Percentiles rank a stretch among this genome's conserved stretches.
phyloP scores from a whole-genome alignment of 1,284 basidiomycete species.

The Fomitopsis betulina region DNA sequence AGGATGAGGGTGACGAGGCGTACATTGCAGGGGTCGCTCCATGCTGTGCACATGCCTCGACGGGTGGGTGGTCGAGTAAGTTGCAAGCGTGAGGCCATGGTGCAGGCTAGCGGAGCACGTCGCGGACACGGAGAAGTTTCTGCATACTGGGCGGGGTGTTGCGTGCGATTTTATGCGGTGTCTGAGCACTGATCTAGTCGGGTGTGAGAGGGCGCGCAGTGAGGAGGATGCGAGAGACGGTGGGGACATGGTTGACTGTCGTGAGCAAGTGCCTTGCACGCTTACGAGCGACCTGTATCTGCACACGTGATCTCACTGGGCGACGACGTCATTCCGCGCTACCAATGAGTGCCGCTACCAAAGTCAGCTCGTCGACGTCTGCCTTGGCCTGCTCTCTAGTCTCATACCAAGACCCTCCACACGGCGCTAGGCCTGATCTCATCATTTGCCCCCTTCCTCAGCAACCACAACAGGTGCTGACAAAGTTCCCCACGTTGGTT shows the following conservation, averaged over 20 bases:
- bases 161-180: background rate
- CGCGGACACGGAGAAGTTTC: slow-evolving; percentile 19
- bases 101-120: slow-evolving; percentile 21
- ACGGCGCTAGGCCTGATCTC: too few species aligned
- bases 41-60: slow-evolving; percentile 8
- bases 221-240: slow-evolving; percentile 17
- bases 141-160: background rate
- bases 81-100: slow-evolving; percentile 32
- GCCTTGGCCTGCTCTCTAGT: background rate
- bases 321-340: too few species aligned
- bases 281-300: background rate
- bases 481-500: too few species aligned
- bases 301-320: too few species aligned
- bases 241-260: slow-evolving; percentile 1
- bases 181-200: slow-evolving; percentile 1
- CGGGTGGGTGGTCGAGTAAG: slow-evolving; percentile 29
- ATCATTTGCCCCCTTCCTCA: background rate
- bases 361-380: background rate
- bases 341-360: background rate
- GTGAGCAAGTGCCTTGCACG: background rate
- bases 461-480: too few species aligned
- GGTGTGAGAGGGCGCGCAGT: slow-evolving; percentile 9
- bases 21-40: slow-evolving; percentile 21
- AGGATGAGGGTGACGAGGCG: background rate
- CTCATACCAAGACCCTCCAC: too few species aligned